These are phyloP conservation scores for Coemansia sp. DNA, from an alignment of 192 early-diverging fungal genomes.

Conservation along the genomic window DNA sequence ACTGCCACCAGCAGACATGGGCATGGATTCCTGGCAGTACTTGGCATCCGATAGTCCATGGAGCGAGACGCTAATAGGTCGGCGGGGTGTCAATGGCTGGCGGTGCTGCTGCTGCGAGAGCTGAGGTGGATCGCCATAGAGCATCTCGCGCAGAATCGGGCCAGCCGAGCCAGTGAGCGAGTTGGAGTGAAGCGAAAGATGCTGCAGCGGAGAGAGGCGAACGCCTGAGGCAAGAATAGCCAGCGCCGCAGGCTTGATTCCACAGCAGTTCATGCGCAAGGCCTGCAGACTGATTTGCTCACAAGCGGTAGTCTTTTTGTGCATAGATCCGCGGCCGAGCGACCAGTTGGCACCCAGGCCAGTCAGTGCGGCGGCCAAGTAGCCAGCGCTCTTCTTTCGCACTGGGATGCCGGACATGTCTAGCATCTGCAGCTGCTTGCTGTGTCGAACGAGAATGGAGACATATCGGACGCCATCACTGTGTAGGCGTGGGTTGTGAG, in stretches of 20 bases:
- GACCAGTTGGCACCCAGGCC: constrained; percentile 52
- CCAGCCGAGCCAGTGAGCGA: constrained; percentile 43
- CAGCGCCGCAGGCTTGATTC: constrained; percentile 50
- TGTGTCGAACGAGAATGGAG: constrained; percentile 75
- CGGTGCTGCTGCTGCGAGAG: constrained; percentile 17
- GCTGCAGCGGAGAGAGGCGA: constrained; percentile 52
- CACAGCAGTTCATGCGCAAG: constrained; percentile 60
- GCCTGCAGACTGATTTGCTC: constrained; percentile 49
- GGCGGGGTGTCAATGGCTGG: constrained; percentile 14
- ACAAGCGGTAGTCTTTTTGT: constrained; percentile 31
- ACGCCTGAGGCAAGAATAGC: constrained; percentile 57
- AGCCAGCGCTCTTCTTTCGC: constrained; percentile 69
- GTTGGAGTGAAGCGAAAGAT: constrained; percentile 50
- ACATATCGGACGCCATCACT: constrained; percentile 76
- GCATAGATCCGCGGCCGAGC: constrained; percentile 52
- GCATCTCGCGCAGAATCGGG: constrained; percentile 54
- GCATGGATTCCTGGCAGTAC: constrained; percentile 20
- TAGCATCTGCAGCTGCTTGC: constrained; percentile 63
- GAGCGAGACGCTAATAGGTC: constrained; percentile 51
- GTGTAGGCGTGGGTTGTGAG: constrained; percentile 71
- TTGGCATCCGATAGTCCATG: constrained; percentile 53
- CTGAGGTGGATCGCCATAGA: constrained; percentile 55
- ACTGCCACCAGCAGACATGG: constrained; percentile 7
- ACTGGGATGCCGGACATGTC: constrained; percentile 73
- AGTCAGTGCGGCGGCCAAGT: constrained; percentile 68